Percentiles rank a stretch among this genome's conserved stretches.
phyloP scores from a whole-genome alignment of 2,329 filamentous ascomycete species.

The Hymenoscyphus fraxineus region DNA sequence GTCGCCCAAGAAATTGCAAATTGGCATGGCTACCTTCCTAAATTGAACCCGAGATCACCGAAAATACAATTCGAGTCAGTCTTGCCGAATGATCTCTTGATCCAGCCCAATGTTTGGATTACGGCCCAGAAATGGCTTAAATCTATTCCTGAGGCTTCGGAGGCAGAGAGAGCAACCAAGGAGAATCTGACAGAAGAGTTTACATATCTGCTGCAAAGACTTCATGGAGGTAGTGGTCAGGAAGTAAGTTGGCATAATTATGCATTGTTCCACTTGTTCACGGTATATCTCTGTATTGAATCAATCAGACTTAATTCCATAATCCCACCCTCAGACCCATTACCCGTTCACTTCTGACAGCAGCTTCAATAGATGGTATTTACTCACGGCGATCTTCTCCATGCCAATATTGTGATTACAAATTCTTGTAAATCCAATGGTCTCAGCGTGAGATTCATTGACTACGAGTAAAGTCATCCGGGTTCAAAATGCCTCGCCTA shows the following conservation, averaged over 20 bases:
- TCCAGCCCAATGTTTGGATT: neutral
- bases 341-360: neutral
- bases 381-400: neutral
- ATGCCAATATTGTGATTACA: neutral
- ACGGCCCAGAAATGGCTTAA: neutral
- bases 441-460: neutral
- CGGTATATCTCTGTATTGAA: neutral
- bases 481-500: neutral
- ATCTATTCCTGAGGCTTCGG: neutral
- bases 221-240: neutral
- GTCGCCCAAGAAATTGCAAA: neutral
- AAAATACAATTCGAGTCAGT: neutral
- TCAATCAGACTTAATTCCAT: neutral
- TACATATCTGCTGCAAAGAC: neutral
- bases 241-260: neutral
- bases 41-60: neutral
- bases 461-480: neutral
- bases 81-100: neutral
- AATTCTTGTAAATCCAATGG: neutral
- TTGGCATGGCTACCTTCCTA: neutral
- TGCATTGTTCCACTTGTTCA: neutral
- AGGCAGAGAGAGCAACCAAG: neutral
- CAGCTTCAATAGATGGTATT: conserved; percentile 1
- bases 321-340: neutral
- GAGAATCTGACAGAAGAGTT: neutral